Evolutionary conservation across 208 protist species (phyloP), one percentile per base, ranked within the genome.

Genomic region (Porcisia hertigi): DNA sequence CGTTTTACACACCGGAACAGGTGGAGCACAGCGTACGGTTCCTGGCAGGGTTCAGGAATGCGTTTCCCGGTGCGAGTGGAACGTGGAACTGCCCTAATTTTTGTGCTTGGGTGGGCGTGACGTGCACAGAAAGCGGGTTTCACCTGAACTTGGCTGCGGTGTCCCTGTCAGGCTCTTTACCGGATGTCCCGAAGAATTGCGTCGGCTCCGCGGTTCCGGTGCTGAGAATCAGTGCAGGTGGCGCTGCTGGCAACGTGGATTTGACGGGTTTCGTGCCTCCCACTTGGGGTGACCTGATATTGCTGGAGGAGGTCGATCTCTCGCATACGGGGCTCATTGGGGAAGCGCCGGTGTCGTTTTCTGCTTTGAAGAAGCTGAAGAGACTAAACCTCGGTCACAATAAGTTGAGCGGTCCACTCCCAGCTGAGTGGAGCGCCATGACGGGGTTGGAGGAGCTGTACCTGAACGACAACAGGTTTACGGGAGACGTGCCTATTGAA

Each of bases 381-480:
- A 52, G 11, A 8, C 11, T 76, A 8, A 62, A 76, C 25, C 3
- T 76, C 20, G 34, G 47, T 20, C 5, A 57, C 25, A 76, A 76
- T 53, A 20, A 18, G 23, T 23, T 75, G 6, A 59, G 5, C 14
- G 71, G 71, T 20, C 1, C 18, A 6, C 59, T 75, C 0, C 71
- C 71, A 9, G 9, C 30, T 0, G 16, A 20, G 7, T 75, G 71
- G 71, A 55, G 25, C 9, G n/a, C 5, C 23, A 69, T 75, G 71
- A 18, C 0, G 0, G 3, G 47, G 18, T 11, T 75, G 45, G 45
- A 47, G 25, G 59, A 75, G 47, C 58, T 75, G 23, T 69, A 14
- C 5, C 55, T 75, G 9, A 67, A 75, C 45, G 25, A 58, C 47
- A 75, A 74, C 70, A 8, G 49, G 14, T 60, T 74, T 12, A 74